Evolutionary conservation across 148 eudicot genomes (phyloP).

Genomic region (Fagopyrum homotropicum): DNA sequence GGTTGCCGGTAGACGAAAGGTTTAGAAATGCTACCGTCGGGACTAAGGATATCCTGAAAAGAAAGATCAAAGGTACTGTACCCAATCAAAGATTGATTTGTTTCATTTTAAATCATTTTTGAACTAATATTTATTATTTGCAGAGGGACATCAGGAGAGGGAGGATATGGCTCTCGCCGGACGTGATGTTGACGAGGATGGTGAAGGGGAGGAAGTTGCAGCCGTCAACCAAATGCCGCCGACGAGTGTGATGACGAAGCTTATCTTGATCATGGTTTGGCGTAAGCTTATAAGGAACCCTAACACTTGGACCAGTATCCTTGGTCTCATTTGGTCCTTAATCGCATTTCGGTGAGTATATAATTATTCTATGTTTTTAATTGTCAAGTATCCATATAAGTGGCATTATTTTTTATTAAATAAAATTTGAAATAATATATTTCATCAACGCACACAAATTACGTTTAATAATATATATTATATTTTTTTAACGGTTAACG

Average conservation of each 20-base stretch:
- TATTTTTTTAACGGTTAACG: no score
- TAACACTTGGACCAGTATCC: conserved; percentile 58
- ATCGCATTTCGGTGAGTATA: conserved; percentile 31
- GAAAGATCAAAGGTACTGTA: background rate
- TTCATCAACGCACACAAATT: no score
- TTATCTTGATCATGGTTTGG: conserved; percentile 65
- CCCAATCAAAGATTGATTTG: no score
- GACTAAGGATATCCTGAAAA: conserved; percentile 45
- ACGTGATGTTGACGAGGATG: background rate
- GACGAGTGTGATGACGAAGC: conserved; percentile 54
- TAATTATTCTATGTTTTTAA: background rate
- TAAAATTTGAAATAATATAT: no score
- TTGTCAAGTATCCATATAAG: background rate
- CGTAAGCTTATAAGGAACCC: conserved; percentile 65
- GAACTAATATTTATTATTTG: background rate
- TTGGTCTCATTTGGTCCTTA: conserved; percentile 58
- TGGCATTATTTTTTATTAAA: no score
- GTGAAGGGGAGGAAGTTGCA: background rate
- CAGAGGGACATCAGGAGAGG: conserved; percentile 1
- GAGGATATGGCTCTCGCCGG: background rate
- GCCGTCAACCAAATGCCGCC: conserved; percentile 50
- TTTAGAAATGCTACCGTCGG: conserved; percentile 50
- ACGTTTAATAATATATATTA: no score
- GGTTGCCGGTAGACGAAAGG: conserved; percentile 51
- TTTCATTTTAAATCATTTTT: no score